A percentile compares a stretch with the other conserved stretches of the same genome.
Evolutionary conservation across 352 stramenopile genomes (phyloP).

Genomic region (Thalassiosira mediterranea): DNA sequence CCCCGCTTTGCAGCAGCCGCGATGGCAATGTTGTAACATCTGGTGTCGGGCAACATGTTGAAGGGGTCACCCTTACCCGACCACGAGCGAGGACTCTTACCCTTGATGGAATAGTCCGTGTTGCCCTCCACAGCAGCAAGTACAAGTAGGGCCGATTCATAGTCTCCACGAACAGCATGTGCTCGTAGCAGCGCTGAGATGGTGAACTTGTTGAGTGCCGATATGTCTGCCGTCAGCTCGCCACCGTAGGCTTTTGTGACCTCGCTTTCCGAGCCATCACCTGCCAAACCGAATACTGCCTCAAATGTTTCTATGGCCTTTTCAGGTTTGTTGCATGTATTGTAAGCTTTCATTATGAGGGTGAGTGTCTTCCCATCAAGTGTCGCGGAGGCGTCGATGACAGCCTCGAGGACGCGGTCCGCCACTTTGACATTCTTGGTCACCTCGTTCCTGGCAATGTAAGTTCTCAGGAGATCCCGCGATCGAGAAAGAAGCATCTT

Average conservation of each 20-base stretch:
- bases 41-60: conserved; percentile 68
- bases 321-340: conserved; percentile 67
- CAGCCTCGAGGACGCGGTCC: conserved; percentile 78
- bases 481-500: conserved; percentile 75
- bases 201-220: conserved; percentile 76
- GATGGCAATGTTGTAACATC: conserved; percentile 80
- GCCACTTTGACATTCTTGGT: conserved; percentile 69
- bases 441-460: conserved; percentile 54
- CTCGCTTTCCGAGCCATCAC: conserved; percentile 55
- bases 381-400: conserved; percentile 64
- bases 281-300: conserved; percentile 65
- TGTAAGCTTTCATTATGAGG: conserved; percentile 81
- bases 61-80: conserved; percentile 65
- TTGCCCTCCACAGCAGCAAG: conserved; percentile 74
- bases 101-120: conserved; percentile 44
- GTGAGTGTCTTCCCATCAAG: conserved; percentile 77
- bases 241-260: conserved; percentile 23
- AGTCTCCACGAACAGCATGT: conserved; percentile 68
- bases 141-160: conserved; percentile 62
- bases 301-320: conserved; percentile 78
- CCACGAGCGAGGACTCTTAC: conserved; percentile 57
- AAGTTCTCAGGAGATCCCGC: conserved; percentile 68
- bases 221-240: conserved; percentile 48
- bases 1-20: conserved; percentile 57
- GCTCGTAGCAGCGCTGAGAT: conserved; percentile 71